Evolutionary conservation across 345 rosid genomes (phyloP).

Genomic region (Sonneratia alba): DNA sequence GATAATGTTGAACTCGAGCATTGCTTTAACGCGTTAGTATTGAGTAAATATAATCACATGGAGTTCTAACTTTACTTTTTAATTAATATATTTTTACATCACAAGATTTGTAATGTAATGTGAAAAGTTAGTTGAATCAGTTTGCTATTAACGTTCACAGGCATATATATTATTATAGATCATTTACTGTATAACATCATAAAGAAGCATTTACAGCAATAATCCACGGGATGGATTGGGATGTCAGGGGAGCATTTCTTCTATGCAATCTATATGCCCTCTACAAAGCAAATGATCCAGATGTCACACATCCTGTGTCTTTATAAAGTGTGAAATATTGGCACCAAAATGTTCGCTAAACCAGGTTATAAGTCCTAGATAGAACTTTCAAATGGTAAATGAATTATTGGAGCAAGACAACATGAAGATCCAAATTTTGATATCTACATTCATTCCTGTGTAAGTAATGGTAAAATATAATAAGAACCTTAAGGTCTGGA

Average conservation of each 20-base stretch:
- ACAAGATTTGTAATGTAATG: background rate
- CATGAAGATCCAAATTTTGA: background rate
- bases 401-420: background rate
- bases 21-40: background rate
- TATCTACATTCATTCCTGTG: background rate
- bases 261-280: background rate
- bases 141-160: background rate
- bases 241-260: background rate
- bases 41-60: background rate
- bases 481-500: conserved; percentile 10
- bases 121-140: background rate
- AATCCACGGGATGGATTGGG: background rate
- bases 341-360: background rate
- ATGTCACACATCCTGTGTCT: background rate
- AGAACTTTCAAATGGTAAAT: background rate
- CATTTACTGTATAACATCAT: background rate
- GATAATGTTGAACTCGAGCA: background rate
- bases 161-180: background rate
- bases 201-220: background rate
- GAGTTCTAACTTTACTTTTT: background rate
- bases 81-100: background rate
- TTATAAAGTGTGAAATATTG: background rate
- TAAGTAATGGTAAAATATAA: background rate
- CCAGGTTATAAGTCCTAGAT: background rate
- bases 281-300: background rate